These are phyloP conservation scores for Phtheirospermum japonicum DNA, from an alignment of 257 asterid species.

Conservation along the genomic window DNA sequence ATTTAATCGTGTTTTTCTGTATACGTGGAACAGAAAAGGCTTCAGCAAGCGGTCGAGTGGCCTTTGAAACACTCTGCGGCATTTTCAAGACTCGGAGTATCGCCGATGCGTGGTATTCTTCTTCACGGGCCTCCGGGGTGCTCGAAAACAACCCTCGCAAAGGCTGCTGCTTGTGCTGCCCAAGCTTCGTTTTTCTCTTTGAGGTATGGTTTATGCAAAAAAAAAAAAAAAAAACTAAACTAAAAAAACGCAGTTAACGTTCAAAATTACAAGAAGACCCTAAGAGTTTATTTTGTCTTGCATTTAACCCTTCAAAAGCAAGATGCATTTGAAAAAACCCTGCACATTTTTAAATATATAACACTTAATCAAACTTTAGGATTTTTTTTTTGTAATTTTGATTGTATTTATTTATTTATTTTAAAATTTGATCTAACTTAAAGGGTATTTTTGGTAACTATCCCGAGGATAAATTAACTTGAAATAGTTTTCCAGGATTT, in stretches of 20 bases:
- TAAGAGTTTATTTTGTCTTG: too few species aligned
- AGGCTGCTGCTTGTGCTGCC: conserved; percentile 95
- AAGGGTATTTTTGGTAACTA: too few species aligned
- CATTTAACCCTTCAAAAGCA: too few species aligned
- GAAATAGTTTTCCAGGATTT: too few species aligned
- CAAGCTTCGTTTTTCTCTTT: conserved; percentile 93
- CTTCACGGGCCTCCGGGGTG: conserved; percentile 99
- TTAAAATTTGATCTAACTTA: too few species aligned
- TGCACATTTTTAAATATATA: neutral
- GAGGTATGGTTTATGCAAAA: conserved; percentile 47
- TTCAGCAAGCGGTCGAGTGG: conserved; percentile 98
- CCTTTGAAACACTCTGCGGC: conserved; percentile 75
- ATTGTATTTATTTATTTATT: too few species aligned
- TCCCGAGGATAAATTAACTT: neutral
- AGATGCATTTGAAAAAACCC: neutral
- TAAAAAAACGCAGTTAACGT: too few species aligned
- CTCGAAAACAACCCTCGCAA: conserved; percentile 96
- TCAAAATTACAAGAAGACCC: too few species aligned
- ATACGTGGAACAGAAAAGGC: conserved; percentile 73
- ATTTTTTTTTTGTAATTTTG: too few species aligned
- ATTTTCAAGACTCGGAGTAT: conserved; percentile 70
- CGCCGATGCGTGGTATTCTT: conserved; percentile 85
- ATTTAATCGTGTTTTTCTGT: conserved; percentile 25
- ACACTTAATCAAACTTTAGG: too few species aligned
- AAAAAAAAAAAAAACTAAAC: too few species aligned